These are phyloP conservation scores for Pythium rhizo-oryzae DNA, from an alignment of 352 stramenopile species.

Conservation along the genomic window DNA sequence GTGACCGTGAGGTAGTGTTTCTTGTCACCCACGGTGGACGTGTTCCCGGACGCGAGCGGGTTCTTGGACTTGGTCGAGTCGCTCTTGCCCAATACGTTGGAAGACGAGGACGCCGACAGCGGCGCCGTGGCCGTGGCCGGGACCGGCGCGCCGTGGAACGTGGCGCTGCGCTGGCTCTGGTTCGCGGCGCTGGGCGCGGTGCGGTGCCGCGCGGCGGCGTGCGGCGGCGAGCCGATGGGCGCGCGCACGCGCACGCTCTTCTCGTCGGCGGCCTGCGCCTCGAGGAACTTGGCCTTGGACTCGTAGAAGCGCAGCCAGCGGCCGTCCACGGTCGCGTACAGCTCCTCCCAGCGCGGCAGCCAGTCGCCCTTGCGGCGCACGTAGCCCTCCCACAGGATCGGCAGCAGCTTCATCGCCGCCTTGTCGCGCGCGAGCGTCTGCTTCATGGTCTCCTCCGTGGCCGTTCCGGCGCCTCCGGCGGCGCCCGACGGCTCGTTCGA, in stretches of 20 bases:
- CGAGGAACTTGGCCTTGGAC: constrained; percentile 57
- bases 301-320: constrained; percentile 67
- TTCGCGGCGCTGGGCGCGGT: constrained; percentile 1
- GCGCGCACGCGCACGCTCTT: constrained; percentile 23
- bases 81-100: background rate
- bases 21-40: constrained; percentile 28
- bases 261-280: constrained; percentile 45
- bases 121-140: background rate
- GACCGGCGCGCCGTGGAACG: constrained; percentile 12
- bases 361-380: constrained; percentile 77
- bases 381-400: constrained; percentile 66
- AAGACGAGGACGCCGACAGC: background rate
- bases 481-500: constrained; percentile 4
- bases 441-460: constrained; percentile 44
- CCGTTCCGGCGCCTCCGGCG: constrained; percentile 7
- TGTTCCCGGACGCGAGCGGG: too few relatives aligned
- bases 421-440: constrained; percentile 31
- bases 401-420: constrained; percentile 60
- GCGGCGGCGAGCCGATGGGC: constrained; percentile 35
- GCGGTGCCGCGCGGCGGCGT: constrained; percentile 24
- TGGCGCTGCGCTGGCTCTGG: constrained; percentile 11
- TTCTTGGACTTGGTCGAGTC: constrained; percentile 3
- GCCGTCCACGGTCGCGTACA: constrained; percentile 68
- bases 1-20: constrained; percentile 64
- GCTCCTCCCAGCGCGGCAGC: constrained; percentile 77